phyloP scores from a whole-genome alignment of 257 asterid species.

The Fraxinus americana region DNA sequence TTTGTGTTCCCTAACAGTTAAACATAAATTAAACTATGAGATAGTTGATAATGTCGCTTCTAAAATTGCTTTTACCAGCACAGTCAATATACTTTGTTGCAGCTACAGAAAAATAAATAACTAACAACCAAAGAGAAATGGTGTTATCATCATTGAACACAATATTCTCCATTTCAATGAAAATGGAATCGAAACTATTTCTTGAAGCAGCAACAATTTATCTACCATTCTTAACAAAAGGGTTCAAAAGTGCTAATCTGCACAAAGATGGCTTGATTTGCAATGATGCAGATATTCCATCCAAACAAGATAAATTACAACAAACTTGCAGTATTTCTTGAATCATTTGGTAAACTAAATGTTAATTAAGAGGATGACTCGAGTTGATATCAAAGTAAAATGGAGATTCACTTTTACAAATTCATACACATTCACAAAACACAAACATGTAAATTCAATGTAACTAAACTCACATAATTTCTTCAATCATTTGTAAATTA shows the following conservation, averaged over 20 bases:
- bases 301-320: not conserved
- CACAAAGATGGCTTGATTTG: not conserved
- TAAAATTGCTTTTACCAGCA: not conserved
- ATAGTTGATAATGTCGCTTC: not conserved
- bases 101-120: not conserved
- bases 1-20: not conserved
- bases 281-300: not conserved
- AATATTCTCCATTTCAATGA: not conserved
- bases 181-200: not conserved
- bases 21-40: not conserved
- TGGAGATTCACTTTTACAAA: constrained; percentile 22
- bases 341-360: not conserved
- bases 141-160: not conserved
- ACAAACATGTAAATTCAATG: not conserved
- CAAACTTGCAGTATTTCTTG: not conserved
- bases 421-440: constrained; percentile 14
- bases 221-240: constrained; percentile 6
- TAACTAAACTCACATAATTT: not conserved
- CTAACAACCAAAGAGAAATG: not conserved
- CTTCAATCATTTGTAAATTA: not conserved
- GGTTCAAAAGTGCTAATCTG: not conserved
- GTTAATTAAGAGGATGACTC: not conserved
- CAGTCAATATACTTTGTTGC: not conserved
- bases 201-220: constrained; percentile 1
- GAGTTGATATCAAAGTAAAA: not conserved